phyloP scores from a whole-genome alignment of 495 filamentous ascomycete genomes.

The Neurospora cerealis region DNA sequence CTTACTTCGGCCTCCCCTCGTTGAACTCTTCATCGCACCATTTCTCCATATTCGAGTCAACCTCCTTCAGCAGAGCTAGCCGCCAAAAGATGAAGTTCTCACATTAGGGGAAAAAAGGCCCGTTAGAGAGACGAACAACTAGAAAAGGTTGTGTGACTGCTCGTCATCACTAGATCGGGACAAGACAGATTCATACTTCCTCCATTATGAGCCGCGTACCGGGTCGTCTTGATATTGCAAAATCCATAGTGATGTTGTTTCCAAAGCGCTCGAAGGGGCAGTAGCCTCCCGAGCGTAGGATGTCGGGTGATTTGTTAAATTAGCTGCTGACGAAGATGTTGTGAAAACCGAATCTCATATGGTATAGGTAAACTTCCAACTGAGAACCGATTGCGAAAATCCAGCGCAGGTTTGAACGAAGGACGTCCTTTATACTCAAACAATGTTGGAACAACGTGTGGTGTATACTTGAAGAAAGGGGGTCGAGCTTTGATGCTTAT shows the following conservation, averaged over 20 bases:
- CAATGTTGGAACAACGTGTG: conserved; percentile 14
- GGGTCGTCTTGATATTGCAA: conserved; percentile 37
- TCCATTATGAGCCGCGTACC: conserved; percentile 11
- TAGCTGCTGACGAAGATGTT: conserved; percentile 47
- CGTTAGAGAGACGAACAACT: conserved; percentile 6
- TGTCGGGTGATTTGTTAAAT: conserved; percentile 45
- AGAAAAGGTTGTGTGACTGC: conserved; percentile 12
- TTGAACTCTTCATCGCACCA: not conserved
- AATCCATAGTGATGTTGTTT: conserved; percentile 50
- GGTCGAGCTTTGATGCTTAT: conserved; percentile 4
- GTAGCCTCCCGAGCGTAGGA: conserved; percentile 48
- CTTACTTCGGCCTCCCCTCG: not conserved
- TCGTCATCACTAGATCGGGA: conserved; percentile 23
- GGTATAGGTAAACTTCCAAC: conserved; percentile 18
- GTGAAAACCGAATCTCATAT: conserved; percentile 27
- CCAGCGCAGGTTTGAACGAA: conserved; percentile 14
- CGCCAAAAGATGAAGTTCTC: conserved; percentile 15
- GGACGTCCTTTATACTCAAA: conserved; percentile 6
- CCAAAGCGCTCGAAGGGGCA: conserved; percentile 44
- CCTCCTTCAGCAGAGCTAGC: not conserved
- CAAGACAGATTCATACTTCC: conserved; percentile 14
- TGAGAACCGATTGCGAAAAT: conserved; percentile 25
- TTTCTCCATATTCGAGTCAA: not conserved
- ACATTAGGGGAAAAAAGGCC: conserved; percentile 13
- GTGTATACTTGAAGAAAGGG: not conserved